Evolutionary conservation across 1,284 basidiomycete genomes (phyloP), one percentile per base, ranked within the genome.

Genomic region (Agroathelia rolfsii): DNA sequence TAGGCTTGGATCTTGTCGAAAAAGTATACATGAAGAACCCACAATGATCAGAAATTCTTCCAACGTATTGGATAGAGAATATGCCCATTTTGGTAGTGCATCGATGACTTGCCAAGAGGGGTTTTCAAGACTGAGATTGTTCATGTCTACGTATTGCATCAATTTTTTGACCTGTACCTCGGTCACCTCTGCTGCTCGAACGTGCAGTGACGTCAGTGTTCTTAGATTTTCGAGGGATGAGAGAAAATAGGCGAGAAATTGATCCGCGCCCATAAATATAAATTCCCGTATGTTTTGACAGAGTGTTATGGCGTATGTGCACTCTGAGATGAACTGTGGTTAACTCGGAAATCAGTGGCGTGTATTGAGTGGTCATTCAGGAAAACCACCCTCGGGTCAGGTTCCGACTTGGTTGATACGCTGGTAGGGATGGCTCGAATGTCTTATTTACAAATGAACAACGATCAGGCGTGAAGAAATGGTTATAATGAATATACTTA

Each of bases 31-130:
- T 2, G 20, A 24, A 18, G 2, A 9, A 58, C 73, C 40, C 44
- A 82, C 80, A 44, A 58, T 70, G 24, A 83, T 48, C 0, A 69
- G 70, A 40, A 83, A 54, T 20, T 55, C 62, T 1, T 58, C 64
- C 41, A 82, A 52, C 0, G 66, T 68, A 7, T 42, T 47, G 25
- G 54, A 50, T 26, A 65, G 49, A 18, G 45, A 43, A 6, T 45
- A 45, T 3, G 58, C 46, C 80, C 80, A 84, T 18, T 41, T 49
- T 3, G 78, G 74, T 12, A 83, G 46, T 7, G 59, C 43, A 43
- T 78, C 64, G 34, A 77, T 53, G 10, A 75, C 52, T 43, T 65
- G 66, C 71, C 74, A 76, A 3, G 70, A 70, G n/a, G 69, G 66
- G 32, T 54, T 58, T 35, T 80, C 72, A 15, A 83, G 51, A 5